A percentile compares a stretch with the other conserved stretches of the same genome.
phyloP scores from a whole-genome alignment of 768 basidiomycete genomes.

The Rhodotorula sphaerocarpa region DNA sequence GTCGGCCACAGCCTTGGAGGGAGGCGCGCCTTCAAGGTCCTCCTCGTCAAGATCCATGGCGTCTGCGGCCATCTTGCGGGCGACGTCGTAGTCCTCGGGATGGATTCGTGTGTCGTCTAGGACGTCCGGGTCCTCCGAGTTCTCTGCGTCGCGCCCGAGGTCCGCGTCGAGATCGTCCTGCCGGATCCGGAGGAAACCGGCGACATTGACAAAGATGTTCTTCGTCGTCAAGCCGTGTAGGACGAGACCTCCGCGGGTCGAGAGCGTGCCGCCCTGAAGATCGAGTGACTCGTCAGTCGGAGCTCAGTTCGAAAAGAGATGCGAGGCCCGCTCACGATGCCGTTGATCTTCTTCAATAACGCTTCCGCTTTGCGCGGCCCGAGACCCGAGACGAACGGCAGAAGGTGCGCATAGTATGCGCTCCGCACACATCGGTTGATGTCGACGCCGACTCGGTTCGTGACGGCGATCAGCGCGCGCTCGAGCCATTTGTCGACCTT shows the following conservation, averaged over 20 bases:
- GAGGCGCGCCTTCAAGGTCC: constrained; percentile 83
- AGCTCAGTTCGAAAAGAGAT: no score
- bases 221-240: constrained; percentile 69
- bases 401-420: constrained; percentile 73
- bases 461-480: constrained; percentile 76
- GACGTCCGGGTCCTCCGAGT: constrained; percentile 70
- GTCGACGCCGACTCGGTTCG: constrained; percentile 89
- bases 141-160: constrained; percentile 50
- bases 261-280: constrained; percentile 69
- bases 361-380: constrained; percentile 88
- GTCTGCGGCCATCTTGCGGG: constrained; percentile 96
- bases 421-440: constrained; percentile 88
- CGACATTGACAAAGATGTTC: constrained; percentile 83
- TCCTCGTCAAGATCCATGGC: constrained; percentile 96
- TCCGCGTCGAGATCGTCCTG: constrained; percentile 54
- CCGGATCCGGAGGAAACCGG: constrained; percentile 79
- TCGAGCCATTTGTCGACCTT: constrained; percentile 75
- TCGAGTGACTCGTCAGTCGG: background rate
- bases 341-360: constrained; percentile 68
- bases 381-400: constrained; percentile 85
- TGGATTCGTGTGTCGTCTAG: constrained; percentile 93
- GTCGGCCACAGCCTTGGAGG: constrained; percentile 74
- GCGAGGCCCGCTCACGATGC: constrained; percentile 45
- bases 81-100: constrained; percentile 93
- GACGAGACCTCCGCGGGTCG: constrained; percentile 82